Evolutionary conservation across 805 yeast genomes (phyloP).

Genomic region (Lachancea waltii): DNA sequence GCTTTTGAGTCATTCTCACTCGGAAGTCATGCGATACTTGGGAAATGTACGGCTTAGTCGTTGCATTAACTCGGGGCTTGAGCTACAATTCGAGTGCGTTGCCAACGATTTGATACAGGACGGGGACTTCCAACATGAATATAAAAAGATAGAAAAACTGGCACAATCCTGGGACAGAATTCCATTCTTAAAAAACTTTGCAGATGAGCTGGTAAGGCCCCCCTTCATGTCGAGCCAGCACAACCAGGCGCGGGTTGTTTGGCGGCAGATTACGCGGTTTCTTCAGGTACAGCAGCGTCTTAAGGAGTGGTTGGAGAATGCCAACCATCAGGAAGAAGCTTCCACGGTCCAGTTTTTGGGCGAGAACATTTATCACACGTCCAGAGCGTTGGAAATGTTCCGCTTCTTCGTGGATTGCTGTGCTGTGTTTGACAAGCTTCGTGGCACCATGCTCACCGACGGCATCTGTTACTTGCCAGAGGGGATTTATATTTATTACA

Average conservation of each 20-base stretch:
- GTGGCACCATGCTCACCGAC: slow-evolving; percentile 3
- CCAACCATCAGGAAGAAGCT: not conserved
- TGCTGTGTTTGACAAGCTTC: slow-evolving; percentile 3
- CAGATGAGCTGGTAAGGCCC: slow-evolving; percentile 4
- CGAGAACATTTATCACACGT: slow-evolving; percentile 3
- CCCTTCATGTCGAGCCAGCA: slow-evolving; percentile 5
- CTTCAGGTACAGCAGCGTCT: slow-evolving; percentile 4
- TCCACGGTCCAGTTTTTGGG: not conserved
- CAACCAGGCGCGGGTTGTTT: slow-evolving; percentile 4
- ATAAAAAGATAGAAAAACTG: slow-evolving; percentile 6
- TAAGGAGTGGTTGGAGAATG: not conserved
- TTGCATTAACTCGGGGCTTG: slow-evolving; percentile 8
- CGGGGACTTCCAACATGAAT: slow-evolving; percentile 6
- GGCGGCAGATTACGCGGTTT: slow-evolving; percentile 9
- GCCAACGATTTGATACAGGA: slow-evolving; percentile 2
- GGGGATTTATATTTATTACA: slow-evolving; percentile 6
- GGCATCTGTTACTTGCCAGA: slow-evolving; percentile 6
- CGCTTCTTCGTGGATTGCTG: slow-evolving; percentile 7
- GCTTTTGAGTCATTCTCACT: slow-evolving; percentile 1
- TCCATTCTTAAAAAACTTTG: slow-evolving; percentile 2
- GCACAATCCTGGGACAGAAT: slow-evolving; percentile 6
- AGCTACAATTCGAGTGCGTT: slow-evolving; percentile 6
- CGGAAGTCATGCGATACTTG: slow-evolving; percentile 2
- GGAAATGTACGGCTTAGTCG: slow-evolving; percentile 5
- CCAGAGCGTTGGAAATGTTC: slow-evolving; percentile 5